Percentiles rank a stretch among this genome's conserved stretches.
These are phyloP conservation scores for Beverwykella pulmonaria DNA, from an alignment of 495 filamentous ascomycete species.

Conservation along the genomic window DNA sequence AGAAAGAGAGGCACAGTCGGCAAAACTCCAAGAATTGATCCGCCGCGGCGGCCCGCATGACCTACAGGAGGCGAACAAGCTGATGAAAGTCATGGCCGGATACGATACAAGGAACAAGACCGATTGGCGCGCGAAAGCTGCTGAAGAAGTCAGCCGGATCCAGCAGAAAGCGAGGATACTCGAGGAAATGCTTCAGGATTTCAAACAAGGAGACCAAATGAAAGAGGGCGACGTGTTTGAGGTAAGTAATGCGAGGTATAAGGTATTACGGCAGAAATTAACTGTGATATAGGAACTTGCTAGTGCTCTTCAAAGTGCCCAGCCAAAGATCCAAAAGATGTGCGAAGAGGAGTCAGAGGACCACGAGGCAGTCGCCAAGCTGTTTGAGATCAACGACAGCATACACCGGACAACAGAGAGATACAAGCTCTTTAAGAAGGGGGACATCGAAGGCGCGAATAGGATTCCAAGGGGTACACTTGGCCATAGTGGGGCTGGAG, in stretches of 20 bases:
- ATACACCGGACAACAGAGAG: conserved; percentile 95
- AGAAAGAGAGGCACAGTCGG: conserved; percentile 89
- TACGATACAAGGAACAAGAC: conserved; percentile 94
- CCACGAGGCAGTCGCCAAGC: conserved; percentile 89
- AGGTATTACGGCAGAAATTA: neutral
- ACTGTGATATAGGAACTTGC: conserved; percentile 70
- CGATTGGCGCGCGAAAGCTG: conserved; percentile 95
- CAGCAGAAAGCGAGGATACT: conserved; percentile 89
- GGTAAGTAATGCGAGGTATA: conserved; percentile 46
- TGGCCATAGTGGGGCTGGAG: conserved; percentile 66
- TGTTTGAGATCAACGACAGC: conserved; percentile 96
- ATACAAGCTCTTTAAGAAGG: conserved; percentile 92
- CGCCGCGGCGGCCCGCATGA: conserved; percentile 88
- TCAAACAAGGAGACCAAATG: conserved; percentile 79
- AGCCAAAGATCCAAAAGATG: conserved; percentile 99
- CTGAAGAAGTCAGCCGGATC: conserved; percentile 89
- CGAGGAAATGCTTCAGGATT: conserved; percentile 88
- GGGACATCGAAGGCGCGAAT: conserved; percentile 84
- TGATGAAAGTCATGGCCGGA: conserved; percentile 99
- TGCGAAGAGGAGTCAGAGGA: conserved; percentile 98
- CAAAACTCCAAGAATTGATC: conserved; percentile 96
- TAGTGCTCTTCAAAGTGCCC: conserved; percentile 86
- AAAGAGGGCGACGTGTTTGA: conserved; percentile 92
- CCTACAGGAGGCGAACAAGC: conserved; percentile 88
- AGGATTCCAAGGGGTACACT: conserved; percentile 83